Conservation (phyloP, 2,329 filamentous ascomycete genomes). For the Colletotrichum lindemuthianum region DNA sequence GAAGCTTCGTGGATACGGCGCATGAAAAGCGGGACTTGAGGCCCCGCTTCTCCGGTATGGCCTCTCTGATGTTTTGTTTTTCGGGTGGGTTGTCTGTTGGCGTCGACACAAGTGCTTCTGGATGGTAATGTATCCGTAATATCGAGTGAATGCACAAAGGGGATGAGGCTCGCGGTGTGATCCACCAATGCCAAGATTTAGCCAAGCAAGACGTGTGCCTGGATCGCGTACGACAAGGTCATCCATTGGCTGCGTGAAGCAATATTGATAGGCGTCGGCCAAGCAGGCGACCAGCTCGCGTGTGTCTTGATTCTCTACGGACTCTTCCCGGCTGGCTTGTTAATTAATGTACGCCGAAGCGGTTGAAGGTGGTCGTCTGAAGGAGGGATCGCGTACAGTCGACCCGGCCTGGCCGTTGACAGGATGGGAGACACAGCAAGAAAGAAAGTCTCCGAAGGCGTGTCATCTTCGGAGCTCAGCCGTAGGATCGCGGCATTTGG, state of each 20-base stretch:
- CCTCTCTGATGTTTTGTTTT: not conserved
- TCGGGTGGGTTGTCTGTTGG: not conserved
- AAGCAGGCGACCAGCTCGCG: conserved; percentile 18
- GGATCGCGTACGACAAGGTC: not conserved
- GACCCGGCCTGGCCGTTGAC: not conserved
- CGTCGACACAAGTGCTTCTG: not conserved
- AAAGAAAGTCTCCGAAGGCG: not conserved
- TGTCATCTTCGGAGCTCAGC: not conserved
- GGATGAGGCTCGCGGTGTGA: conserved; percentile 21
- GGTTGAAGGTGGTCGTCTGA: no score
- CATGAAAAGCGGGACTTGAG: not conserved
- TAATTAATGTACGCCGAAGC: no score
- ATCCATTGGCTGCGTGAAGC: conserved; percentile 9
- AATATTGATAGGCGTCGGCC: conserved; percentile 18
- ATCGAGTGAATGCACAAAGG: not conserved
- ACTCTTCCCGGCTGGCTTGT: not conserved
- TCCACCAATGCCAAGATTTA: conserved; percentile 16
- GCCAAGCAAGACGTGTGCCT: conserved; percentile 14
- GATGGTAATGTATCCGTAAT: not conserved
- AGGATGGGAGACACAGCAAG: no score
- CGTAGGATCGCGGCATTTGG: not conserved
- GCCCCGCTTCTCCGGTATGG: conserved; percentile 4
- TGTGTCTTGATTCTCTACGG: not conserved
- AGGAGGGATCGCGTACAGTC: not conserved
- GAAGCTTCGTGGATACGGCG: conserved; percentile 26